phyloP scores from a whole-genome alignment of 2,329 filamentous ascomycete genomes.

The Phialemonium atrogriseum region DNA sequence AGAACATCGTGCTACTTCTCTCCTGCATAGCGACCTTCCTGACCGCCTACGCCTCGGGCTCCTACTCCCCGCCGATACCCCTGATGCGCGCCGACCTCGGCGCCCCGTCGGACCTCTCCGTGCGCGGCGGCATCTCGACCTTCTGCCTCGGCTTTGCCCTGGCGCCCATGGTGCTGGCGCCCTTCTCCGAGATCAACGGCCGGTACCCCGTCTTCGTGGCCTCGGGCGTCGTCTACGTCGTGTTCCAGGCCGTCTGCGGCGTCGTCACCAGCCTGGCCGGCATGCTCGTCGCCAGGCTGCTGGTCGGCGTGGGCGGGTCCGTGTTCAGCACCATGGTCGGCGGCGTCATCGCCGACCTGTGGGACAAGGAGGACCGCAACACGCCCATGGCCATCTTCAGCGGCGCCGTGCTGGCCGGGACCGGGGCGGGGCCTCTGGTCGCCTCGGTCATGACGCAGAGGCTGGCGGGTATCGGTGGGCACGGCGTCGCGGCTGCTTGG shows the following conservation, averaged over 20 bases:
- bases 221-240: slow-evolving; percentile 63
- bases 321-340: slow-evolving; percentile 84
- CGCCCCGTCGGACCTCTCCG: slow-evolving; percentile 54
- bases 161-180: slow-evolving; percentile 81
- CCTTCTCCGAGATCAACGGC: slow-evolving; percentile 82
- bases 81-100: slow-evolving; percentile 58
- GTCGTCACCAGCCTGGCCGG: slow-evolving; percentile 61
- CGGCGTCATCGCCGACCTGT: slow-evolving; percentile 85
- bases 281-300: slow-evolving; percentile 68
- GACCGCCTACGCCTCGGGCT: slow-evolving; percentile 73
- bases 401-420: slow-evolving; percentile 69
- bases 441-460: slow-evolving; percentile 60
- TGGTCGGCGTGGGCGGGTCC: slow-evolving; percentile 68
- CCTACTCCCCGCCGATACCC: slow-evolving; percentile 62
- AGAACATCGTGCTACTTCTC: slow-evolving; percentile 62
- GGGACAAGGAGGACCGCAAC: slow-evolving; percentile 69
- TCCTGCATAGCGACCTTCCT: slow-evolving; percentile 69
- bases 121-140: slow-evolving; percentile 68
- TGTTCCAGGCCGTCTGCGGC: slow-evolving; percentile 65
- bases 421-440: slow-evolving; percentile 68
- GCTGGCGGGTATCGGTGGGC: slow-evolving; percentile 26
- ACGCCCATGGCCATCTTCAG: slow-evolving; percentile 86
- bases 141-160: slow-evolving; percentile 77
- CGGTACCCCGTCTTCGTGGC: slow-evolving; percentile 73
- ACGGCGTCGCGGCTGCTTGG: slow-evolving; percentile 42